A percentile compares a stretch with the other conserved stretches of the same genome.
These are phyloP conservation scores for Sphagnum contortum DNA, from an alignment of 225 moss, liverwort and hornwort species.

Conservation along the genomic window DNA sequence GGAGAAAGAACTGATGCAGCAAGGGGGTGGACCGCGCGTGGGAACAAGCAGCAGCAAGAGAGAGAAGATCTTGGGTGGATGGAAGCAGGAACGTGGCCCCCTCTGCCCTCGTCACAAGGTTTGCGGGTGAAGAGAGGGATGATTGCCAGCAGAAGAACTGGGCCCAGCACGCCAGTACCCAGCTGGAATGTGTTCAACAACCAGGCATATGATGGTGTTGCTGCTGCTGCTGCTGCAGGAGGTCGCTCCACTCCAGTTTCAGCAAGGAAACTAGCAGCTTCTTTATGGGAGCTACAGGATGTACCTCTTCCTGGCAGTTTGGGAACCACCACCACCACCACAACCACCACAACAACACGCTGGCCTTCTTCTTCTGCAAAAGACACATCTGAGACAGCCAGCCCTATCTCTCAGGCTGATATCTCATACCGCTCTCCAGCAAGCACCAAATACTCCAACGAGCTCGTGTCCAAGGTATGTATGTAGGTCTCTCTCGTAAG, in stretches of 20 bases:
- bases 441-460: conserved; percentile 25
- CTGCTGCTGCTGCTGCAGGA: conserved; percentile 74
- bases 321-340: conserved; percentile 42
- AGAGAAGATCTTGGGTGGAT: conserved; percentile 35
- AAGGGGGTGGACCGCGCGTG: no score
- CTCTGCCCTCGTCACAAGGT: conserved; percentile 25
- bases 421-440: conserved; percentile 35
- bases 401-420: conserved; percentile 64
- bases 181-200: conserved; percentile 93
- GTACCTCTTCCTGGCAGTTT: conserved; percentile 59
- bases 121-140: conserved; percentile 75
- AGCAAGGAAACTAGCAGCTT: conserved; percentile 90
- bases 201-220: conserved; percentile 91
- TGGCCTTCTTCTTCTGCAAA: conserved; percentile 20
- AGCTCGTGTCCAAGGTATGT: conserved; percentile 43
- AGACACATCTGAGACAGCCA: conserved; percentile 51
- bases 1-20: no score
- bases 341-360: no score
- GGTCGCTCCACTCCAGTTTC: conserved; percentile 64
- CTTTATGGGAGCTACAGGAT: conserved; percentile 94
- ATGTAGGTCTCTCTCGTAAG: no score
- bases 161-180: conserved; percentile 86
- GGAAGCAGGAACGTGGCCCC: conserved; percentile 17
- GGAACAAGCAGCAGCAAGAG: no score
- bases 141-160: conserved; percentile 61